phyloP scores from a whole-genome alignment of 2,329 filamentous ascomycete species.

The Clonostachys chloroleuca region DNA sequence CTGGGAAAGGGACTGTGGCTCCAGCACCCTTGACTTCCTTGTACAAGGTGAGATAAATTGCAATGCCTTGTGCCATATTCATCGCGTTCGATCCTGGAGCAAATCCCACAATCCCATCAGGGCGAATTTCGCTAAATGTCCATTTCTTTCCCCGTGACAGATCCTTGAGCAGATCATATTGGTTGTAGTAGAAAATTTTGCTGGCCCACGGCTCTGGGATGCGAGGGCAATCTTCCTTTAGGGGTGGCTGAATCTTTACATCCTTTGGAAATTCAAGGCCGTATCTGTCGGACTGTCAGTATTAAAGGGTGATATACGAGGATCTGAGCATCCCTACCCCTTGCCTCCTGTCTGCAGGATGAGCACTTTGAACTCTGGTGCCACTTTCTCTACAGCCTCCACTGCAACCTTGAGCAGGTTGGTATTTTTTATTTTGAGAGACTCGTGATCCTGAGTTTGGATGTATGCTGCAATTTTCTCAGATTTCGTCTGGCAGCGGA shows the following conservation, averaged over 20 bases:
- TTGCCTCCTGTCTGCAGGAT: conserved; percentile 9
- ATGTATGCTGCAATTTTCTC: conserved; percentile 4
- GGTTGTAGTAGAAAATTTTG: conserved; percentile 8
- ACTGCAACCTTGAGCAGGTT: conserved; percentile 3
- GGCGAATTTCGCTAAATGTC: conserved; percentile 10
- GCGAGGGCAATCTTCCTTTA: conserved; percentile 4
- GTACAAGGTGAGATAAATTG: conserved; percentile 6
- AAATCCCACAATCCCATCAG: conserved; percentile 10
- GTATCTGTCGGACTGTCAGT: conserved; percentile 2
- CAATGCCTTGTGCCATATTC: conserved; percentile 10
- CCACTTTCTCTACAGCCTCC: conserved; percentile 1
- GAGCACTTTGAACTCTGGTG: conserved; percentile 2
- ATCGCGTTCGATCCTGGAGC: conserved; percentile 7
- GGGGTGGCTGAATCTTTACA: conserved; percentile 4
- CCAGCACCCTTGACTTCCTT: conserved; percentile 5
- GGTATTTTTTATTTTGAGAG: conserved; percentile 1
- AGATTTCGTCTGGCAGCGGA: too few species aligned
- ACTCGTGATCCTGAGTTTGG: conserved; percentile 1
- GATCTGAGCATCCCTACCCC: neutral
- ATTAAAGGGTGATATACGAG: neutral
- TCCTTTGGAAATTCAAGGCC: conserved; percentile 7
- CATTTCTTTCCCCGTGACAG: conserved; percentile 6
- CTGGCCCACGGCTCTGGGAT: conserved; percentile 8
- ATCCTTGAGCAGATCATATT: conserved; percentile 5
- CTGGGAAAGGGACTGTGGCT: conserved; percentile 6